Percentiles rank a stretch among this genome's conserved stretches.
phyloP scores from a whole-genome alignment of 73 alveolate genomes.

The Effrenium voratum region DNA sequence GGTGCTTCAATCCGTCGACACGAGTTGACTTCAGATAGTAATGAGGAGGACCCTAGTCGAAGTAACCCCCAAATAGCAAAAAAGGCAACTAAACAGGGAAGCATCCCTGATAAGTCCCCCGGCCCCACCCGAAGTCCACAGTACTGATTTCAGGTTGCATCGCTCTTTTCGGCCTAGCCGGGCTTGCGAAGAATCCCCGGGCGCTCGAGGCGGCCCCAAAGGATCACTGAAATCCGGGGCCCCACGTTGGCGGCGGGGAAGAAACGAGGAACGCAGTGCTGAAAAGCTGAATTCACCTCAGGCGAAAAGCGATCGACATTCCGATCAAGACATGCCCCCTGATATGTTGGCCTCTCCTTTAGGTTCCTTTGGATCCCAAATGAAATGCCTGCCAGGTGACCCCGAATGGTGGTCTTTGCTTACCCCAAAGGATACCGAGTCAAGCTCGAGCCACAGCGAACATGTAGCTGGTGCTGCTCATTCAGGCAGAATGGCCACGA shows the following conservation, averaged over 20 bases:
- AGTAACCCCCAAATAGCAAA: neutral
- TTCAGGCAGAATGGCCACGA: too few species aligned
- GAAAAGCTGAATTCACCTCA: constrained; percentile 70
- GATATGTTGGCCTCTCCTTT: too few species aligned
- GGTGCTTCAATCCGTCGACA: neutral
- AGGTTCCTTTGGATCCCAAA: too few species aligned
- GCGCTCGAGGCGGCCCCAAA: constrained; percentile 66
- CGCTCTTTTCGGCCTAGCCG: neutral
- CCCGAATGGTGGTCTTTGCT: too few species aligned
- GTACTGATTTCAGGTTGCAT: neutral
- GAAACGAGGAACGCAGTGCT: constrained; percentile 59
- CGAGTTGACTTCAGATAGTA: neutral
- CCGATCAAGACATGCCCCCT: neutral
- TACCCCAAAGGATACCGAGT: too few species aligned
- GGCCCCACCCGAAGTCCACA: neutral
- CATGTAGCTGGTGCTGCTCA: too few species aligned
- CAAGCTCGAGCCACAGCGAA: too few species aligned
- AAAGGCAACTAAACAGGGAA: neutral
- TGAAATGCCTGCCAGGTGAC: too few species aligned
- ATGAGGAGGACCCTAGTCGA: neutral
- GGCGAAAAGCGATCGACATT: neutral
- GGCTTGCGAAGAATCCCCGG: neutral
- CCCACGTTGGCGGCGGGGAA: neutral
- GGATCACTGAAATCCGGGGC: constrained; percentile 84
- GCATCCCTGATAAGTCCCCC: neutral